Percentiles rank a stretch among this genome's conserved stretches.
Conservation (phyloP, 1,284 basidiomycete genomes). For the Ceratorhiza oryzae-sativae region DNA sequence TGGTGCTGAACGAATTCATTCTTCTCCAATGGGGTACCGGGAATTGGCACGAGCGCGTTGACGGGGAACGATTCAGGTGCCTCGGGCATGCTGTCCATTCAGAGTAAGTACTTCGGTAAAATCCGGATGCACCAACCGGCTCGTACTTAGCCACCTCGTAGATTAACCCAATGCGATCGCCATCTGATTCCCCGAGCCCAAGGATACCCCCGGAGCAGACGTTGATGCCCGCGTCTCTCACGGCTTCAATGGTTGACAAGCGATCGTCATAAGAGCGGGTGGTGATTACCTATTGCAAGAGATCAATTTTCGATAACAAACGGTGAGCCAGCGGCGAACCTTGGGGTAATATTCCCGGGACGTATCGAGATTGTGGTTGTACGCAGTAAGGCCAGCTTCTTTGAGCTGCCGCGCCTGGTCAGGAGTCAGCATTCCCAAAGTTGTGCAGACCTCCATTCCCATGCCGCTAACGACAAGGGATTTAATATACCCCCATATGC, state of each 20-base stretch:
- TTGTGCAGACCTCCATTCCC: slow-evolving; percentile 98
- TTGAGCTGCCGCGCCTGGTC: slow-evolving; percentile 94
- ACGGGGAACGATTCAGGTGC: slow-evolving; percentile 99
- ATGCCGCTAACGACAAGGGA: slow-evolving; percentile 66
- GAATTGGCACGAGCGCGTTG: slow-evolving; percentile 82
- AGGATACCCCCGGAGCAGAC: slow-evolving; percentile 98
- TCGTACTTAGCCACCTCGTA: slow-evolving; percentile 89
- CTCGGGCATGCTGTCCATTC: slow-evolving; percentile 76
- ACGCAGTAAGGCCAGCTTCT: slow-evolving; percentile 94
- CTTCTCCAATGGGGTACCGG: slow-evolving; percentile 63
- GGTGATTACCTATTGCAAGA: slow-evolving; percentile 82
- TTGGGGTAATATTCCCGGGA: slow-evolving; percentile 96
- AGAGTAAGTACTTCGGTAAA: slow-evolving; percentile 3
- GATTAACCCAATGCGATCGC: slow-evolving; percentile 92
- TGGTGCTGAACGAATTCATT: slow-evolving; percentile 74
- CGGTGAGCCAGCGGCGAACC: slow-evolving; percentile 53
- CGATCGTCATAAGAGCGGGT: slow-evolving; percentile 95
- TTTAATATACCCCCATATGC: slow-evolving; percentile 24
- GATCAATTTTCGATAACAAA: neutral
- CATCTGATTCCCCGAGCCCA: slow-evolving; percentile 90
- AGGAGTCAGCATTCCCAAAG: slow-evolving; percentile 93
- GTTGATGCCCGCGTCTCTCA: slow-evolving; percentile 93
- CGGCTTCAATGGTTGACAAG: slow-evolving; percentile 86
- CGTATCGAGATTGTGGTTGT: slow-evolving; percentile 99
- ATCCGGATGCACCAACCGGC: slow-evolving; percentile 31